A percentile compares a stretch with the other conserved stretches of the same genome.
Evolutionary conservation across 1,284 basidiomycete species (phyloP).

Genomic region (Ganoderma sinense): DNA sequence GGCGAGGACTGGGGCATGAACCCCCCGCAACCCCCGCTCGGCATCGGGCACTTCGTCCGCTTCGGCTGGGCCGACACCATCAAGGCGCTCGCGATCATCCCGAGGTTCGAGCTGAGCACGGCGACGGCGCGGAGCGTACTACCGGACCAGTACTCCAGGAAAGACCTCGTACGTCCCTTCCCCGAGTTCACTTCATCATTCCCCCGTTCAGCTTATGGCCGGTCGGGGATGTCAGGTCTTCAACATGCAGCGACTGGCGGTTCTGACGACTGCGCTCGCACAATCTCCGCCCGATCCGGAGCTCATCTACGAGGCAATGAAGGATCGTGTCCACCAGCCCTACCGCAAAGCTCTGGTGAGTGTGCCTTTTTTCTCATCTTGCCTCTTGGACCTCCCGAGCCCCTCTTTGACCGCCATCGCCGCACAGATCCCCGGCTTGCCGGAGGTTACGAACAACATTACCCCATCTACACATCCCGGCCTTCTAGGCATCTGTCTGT

Average conservation of each 20-base stretch:
- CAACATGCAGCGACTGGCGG: slow-evolving; percentile 96
- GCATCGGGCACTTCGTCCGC: slow-evolving; percentile 95
- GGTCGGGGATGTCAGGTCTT: slow-evolving; percentile 76
- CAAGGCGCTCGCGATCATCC: slow-evolving; percentile 95
- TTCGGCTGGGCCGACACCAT: slow-evolving; percentile 91
- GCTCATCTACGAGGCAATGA: slow-evolving; percentile 99
- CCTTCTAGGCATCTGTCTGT: slow-evolving; percentile 95
- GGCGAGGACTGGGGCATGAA: slow-evolving; percentile 89
- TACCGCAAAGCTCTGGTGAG: slow-evolving; percentile 88
- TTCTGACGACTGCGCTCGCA: slow-evolving; percentile 95
- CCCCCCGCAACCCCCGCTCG: slow-evolving; percentile 88
- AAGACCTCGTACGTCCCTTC: slow-evolving; percentile 81
- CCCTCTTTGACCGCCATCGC: neutral
- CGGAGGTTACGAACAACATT: slow-evolving; percentile 88
- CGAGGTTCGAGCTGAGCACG: slow-evolving; percentile 95
- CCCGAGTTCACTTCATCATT: neutral
- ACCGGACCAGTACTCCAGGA: slow-evolving; percentile 84
- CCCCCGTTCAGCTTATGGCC: neutral
- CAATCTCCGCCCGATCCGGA: slow-evolving; percentile 91
- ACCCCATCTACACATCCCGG: slow-evolving; percentile 93
- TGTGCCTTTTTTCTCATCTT: slow-evolving; percentile 21
- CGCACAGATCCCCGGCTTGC: slow-evolving; percentile 90
- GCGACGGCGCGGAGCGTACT: slow-evolving; percentile 93
- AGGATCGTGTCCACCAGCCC: slow-evolving; percentile 97
- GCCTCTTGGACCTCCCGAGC: neutral